A percentile compares a stretch with the other conserved stretches of the same genome.
phyloP scores from a whole-genome alignment of 345 rosid species.

The Moricandia arvensis region DNA sequence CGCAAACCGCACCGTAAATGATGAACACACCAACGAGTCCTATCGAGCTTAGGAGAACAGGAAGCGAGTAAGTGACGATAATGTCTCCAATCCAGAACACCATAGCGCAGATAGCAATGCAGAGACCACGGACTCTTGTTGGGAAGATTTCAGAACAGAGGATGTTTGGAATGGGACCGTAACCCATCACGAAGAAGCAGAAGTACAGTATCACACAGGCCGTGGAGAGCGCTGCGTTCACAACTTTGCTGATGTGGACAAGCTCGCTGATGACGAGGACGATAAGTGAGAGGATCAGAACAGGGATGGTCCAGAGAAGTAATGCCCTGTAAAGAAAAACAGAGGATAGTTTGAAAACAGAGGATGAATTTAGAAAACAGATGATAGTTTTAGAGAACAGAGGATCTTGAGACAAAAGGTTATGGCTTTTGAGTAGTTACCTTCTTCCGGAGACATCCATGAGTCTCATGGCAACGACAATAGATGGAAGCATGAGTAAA shows the following conservation, averaged over 20 bases:
- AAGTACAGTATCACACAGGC: constrained; percentile 77
- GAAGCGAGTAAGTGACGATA: constrained; percentile 83
- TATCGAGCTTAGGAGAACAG: constrained; percentile 72
- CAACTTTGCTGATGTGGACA: constrained; percentile 50
- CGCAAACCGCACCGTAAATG: constrained; percentile 73
- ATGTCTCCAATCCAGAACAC: constrained; percentile 87
- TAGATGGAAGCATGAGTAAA: constrained; percentile 92
- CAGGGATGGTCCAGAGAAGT: constrained; percentile 81
- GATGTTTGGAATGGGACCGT: constrained; percentile 93
- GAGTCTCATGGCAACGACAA: constrained; percentile 84
- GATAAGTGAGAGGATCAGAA: constrained; percentile 65
- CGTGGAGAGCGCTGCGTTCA: constrained; percentile 71
- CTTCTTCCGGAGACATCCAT: constrained; percentile 96
- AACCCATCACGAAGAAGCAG: constrained; percentile 83
- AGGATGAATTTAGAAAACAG: constrained; percentile 29
- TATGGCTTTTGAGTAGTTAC: constrained; percentile 40
- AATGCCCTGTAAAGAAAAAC: constrained; percentile 56
- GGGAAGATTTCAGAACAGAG: constrained; percentile 99
- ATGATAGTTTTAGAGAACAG: constrained; percentile 29
- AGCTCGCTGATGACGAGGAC: constrained; percentile 60
- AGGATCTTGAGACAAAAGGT: background rate
- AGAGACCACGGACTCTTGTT: constrained; percentile 92
- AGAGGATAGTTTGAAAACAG: constrained; percentile 21
- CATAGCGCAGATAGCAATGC: constrained; percentile 90
- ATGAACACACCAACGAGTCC: constrained; percentile 79